phyloP scores from a whole-genome alignment of 163 green algal genomes.

The Prototheca wickerhamii region DNA sequence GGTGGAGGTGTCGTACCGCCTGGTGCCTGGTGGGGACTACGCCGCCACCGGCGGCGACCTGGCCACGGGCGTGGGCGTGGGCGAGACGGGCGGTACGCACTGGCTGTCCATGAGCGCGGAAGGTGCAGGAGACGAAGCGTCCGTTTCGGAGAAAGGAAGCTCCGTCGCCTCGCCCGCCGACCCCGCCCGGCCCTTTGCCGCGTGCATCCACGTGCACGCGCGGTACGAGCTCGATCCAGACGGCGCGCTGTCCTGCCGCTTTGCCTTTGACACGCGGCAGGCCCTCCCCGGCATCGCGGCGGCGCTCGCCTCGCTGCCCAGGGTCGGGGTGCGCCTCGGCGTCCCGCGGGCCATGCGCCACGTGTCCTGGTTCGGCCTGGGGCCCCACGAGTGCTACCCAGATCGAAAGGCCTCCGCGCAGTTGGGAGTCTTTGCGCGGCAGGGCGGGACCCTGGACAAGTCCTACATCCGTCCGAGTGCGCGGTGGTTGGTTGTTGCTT shows the following conservation, averaged over 20 bases:
- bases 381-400: conserved; percentile 79
- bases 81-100: conserved; percentile 27
- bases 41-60: conserved; percentile 1
- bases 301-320: conserved; percentile 36
- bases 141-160: background rate
- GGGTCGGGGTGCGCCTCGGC: conserved; percentile 50
- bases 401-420: conserved; percentile 63
- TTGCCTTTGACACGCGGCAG: conserved; percentile 47
- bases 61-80: conserved; percentile 20
- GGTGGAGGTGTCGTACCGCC: conserved; percentile 2
- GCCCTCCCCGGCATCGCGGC: conserved; percentile 41
- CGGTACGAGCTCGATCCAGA: conserved; percentile 20
- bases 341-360: conserved; percentile 21
- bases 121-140: background rate
- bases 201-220: background rate
- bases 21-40: background rate
- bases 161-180: background rate
- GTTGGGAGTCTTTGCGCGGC: conserved; percentile 25
- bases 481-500: background rate
- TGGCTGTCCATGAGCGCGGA: conserved; percentile 18
- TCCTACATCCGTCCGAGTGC: conserved; percentile 82
- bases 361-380: conserved; percentile 63
- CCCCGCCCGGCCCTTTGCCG: background rate
- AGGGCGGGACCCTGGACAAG: conserved; percentile 50
- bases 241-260: conserved; percentile 30